Conservation (phyloP, 1,284 basidiomycete species). For the Fistulinella cinereoalba region DNA sequence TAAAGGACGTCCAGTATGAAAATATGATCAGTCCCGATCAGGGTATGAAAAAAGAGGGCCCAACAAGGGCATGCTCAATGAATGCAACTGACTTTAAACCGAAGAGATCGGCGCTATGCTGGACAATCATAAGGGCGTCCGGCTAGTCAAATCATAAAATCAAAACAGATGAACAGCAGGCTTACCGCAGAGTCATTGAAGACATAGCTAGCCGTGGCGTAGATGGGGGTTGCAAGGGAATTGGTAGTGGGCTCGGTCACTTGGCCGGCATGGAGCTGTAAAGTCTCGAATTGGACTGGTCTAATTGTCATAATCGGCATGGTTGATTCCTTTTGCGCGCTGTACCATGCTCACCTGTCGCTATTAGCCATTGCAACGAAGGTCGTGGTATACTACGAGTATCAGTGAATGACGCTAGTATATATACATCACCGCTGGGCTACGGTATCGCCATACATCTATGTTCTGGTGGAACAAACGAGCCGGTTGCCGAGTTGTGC, state of each 20-base stretch:
- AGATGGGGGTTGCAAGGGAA: conserved; percentile 82
- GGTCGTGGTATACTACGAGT: no score
- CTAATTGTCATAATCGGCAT: conserved; percentile 24
- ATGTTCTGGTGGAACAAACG: no score
- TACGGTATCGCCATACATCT: no score
- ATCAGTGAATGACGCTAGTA: no score
- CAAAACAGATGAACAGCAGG: not conserved
- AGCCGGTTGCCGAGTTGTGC: no score
- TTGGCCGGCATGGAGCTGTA: conserved; percentile 84
- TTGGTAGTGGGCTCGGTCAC: conserved; percentile 67
- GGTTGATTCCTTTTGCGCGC: not conserved
- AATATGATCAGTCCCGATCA: no score
- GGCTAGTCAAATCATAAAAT: no score
- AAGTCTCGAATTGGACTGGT: conserved; percentile 66
- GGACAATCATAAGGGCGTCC: no score
- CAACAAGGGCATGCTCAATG: no score
- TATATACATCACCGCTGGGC: no score
- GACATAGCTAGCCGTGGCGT: conserved; percentile 72
- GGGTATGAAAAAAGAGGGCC: conserved; percentile 16
- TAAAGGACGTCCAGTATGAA: conserved; percentile 18
- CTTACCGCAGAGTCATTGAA: conserved; percentile 74
- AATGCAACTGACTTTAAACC: no score
- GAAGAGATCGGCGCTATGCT: conserved; percentile 85
- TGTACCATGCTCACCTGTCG: not conserved
- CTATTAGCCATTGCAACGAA: not conserved